phyloP scores from a whole-genome alignment of 257 asterid species.

The Handroanthus guayacan region DNA sequence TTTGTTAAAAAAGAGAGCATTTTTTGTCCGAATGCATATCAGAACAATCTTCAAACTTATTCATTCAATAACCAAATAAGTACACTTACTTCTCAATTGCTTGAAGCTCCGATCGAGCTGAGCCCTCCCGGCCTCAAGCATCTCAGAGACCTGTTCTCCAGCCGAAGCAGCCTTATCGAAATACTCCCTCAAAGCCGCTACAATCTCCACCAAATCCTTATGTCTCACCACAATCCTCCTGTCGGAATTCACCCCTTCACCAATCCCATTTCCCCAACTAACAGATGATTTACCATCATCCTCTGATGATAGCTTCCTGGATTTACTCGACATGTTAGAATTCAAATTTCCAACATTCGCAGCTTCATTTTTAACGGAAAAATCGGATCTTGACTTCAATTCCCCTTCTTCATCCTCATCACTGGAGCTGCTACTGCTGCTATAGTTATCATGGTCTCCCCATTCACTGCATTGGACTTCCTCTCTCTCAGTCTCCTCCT shows the following conservation, averaged over 20 bases:
- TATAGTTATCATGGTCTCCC: conserved; percentile 79
- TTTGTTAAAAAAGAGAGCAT: background rate
- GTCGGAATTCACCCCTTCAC: conserved; percentile 52
- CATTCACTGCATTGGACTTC: conserved; percentile 94
- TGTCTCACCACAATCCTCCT: conserved; percentile 79
- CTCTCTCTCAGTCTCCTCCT: conserved; percentile 71
- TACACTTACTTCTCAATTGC: conserved; percentile 81
- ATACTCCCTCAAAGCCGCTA: conserved; percentile 69
- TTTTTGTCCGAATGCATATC: background rate
- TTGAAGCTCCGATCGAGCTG: conserved; percentile 89
- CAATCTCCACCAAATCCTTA: conserved; percentile 79
- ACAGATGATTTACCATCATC: conserved; percentile 66
- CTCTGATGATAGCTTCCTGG: conserved; percentile 58
- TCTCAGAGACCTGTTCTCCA: conserved; percentile 85
- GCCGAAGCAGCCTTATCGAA: conserved; percentile 88
- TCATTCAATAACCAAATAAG: background rate
- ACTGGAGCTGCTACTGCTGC: conserved; percentile 58
- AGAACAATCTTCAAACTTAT: background rate
- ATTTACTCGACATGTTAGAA: conserved; percentile 50
- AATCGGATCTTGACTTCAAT: conserved; percentile 58
- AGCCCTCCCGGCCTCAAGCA: conserved; percentile 87
- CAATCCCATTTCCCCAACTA: conserved; percentile 64
- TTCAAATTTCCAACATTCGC: conserved; percentile 32
- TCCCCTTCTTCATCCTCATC: conserved; percentile 53
- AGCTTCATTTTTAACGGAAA: conserved; percentile 48